phyloP scores from a whole-genome alignment of 2,329 filamentous ascomycete genomes.

The Trichoderma cornu-damae region DNA sequence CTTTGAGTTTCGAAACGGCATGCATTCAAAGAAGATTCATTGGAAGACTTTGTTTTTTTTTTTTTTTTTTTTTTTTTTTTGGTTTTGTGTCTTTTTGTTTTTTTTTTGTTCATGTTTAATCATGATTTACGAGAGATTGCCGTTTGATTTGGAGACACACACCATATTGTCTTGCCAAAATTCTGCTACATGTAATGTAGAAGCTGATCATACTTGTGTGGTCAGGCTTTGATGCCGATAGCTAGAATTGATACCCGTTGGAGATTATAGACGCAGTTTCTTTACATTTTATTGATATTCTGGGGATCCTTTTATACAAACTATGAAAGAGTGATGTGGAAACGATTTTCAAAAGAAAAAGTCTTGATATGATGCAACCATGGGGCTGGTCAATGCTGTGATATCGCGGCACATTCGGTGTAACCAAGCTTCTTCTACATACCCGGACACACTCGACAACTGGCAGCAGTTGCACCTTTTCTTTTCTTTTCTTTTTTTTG shows the following conservation, averaged over 20 bases:
- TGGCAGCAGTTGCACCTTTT: too few relatives aligned
- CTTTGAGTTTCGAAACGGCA: neutral
- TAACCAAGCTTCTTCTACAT: too few relatives aligned
- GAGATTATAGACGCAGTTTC: neutral
- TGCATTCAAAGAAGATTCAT: too few relatives aligned
- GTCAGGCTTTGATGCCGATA: neutral
- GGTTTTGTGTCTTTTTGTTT: neutral
- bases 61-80: too few relatives aligned
- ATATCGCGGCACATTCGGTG: too few relatives aligned
- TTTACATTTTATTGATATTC: neutral
- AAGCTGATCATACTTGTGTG: neutral
- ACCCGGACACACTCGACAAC: too few relatives aligned
- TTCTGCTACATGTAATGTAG: neutral
- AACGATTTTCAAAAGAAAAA: too few relatives aligned
- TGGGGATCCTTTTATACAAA: too few relatives aligned
- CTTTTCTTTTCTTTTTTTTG: too few relatives aligned
- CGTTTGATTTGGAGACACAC: neutral
- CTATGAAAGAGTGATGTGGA: too few relatives aligned
- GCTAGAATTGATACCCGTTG: conserved; percentile 3
- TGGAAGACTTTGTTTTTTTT: neutral
- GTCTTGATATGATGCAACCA: too few relatives aligned
- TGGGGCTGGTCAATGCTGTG: too few relatives aligned
- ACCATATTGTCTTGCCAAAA: neutral
- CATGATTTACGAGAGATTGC: neutral
- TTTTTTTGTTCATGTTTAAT: neutral